Percentiles rank a stretch among this genome's conserved stretches.
These are phyloP conservation scores for Ophryocystis elektroscirrha DNA, from an alignment of 169 alveolate species.

Conservation along the genomic window DNA sequence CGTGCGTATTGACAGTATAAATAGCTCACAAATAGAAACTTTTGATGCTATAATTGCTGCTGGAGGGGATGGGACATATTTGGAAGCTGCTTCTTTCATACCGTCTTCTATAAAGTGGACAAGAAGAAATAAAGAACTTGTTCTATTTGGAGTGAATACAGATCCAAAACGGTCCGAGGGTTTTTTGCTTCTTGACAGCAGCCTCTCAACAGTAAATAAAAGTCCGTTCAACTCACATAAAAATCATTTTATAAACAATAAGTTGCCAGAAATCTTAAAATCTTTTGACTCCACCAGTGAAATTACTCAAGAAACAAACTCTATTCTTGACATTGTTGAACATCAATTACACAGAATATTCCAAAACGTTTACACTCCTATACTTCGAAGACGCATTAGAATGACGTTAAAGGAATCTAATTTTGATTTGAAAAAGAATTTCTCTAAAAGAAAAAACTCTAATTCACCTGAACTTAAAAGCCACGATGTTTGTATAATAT, in stretches of 20 bases:
- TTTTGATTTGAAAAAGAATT: too few species aligned
- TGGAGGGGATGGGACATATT: conserved; percentile 50
- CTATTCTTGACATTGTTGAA: background rate
- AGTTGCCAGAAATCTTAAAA: background rate
- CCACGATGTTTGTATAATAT: too few species aligned
- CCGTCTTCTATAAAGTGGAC: conserved; percentile 16
- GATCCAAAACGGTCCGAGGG: conserved; percentile 45
- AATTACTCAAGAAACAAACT: background rate
- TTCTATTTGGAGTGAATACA: conserved; percentile 38
- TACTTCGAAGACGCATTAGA: too few species aligned
- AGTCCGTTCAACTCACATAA: conserved; percentile 18
- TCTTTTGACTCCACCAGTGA: background rate
- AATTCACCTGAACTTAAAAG: too few species aligned
- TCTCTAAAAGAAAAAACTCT: too few species aligned
- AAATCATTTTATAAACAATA: conserved; percentile 2
- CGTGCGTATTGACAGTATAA: too few species aligned
- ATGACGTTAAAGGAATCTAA: too few species aligned
- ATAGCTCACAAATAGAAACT: too few species aligned
- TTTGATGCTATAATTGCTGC: background rate
- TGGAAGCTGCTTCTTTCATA: conserved; percentile 41
- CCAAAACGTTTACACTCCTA: too few species aligned
- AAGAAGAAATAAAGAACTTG: conserved; percentile 2
- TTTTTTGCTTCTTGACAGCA: conserved; percentile 16
- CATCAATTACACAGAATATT: background rate
- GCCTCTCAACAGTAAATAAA: background rate